Conservation (phyloP, 2,329 filamentous ascomycete genomes). For the Cladosporium austrohemisphaericum region DNA sequence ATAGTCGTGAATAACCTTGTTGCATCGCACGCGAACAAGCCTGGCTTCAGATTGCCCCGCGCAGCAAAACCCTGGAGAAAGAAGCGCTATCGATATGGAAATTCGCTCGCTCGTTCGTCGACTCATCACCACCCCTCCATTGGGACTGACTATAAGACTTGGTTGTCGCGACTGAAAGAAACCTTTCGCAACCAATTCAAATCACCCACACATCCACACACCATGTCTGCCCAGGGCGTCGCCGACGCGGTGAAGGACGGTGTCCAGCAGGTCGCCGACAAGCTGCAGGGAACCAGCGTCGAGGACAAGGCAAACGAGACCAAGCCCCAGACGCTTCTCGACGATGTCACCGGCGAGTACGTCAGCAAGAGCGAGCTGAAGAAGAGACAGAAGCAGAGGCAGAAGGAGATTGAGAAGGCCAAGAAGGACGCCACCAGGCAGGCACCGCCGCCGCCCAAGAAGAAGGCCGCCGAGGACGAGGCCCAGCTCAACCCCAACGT, state of each 20-base stretch:
- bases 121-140: conserved; percentile 14
- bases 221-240: conserved; percentile 34
- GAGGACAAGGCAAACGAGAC: conserved; percentile 26
- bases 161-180: neutral
- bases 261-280: conserved; percentile 32
- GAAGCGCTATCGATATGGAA: too few species aligned
- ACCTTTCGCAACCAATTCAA: neutral
- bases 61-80: too few species aligned
- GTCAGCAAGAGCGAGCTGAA: conserved; percentile 65
- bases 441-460: conserved; percentile 53
- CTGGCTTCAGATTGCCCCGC: too few species aligned
- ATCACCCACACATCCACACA: conserved; percentile 10
- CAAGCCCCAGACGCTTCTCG: conserved; percentile 64
- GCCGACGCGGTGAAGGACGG: conserved; percentile 37
- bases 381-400: conserved; percentile 88
- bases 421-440: conserved; percentile 69
- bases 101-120: conserved; percentile 9
- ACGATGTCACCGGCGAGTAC: conserved; percentile 88
- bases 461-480: conserved; percentile 65
- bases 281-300: conserved; percentile 33
- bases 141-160: conserved; percentile 1
- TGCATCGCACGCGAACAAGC: too few species aligned
- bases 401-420: conserved; percentile 83
- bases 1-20: too few species aligned
- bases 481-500: conserved; percentile 71